phyloP scores from a whole-genome alignment of 148 eudicot species.

The Mesembryanthemum crystallinum region DNA sequence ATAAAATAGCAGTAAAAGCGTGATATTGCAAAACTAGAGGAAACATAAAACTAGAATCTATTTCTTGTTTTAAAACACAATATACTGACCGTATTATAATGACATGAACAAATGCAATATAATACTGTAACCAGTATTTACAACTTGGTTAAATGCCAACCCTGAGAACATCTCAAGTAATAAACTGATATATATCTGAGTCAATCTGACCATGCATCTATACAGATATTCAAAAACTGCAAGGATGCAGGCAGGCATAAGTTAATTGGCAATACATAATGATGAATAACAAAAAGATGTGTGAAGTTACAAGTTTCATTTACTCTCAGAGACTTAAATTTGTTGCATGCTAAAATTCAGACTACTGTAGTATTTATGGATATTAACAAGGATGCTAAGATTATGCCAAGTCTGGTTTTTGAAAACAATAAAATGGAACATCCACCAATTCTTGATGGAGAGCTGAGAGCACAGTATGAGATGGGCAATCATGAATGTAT shows the following conservation, averaged over 20 bases:
- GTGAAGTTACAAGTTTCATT: background rate
- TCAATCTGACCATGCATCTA: background rate
- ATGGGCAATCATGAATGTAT: conserved; percentile 7
- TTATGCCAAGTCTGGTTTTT: background rate
- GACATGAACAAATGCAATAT: conserved; percentile 4
- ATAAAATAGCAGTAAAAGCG: background rate
- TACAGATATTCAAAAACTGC: background rate
- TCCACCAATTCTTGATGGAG: background rate
- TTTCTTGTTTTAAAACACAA: background rate
- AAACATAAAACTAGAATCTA: background rate
- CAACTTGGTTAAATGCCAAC: background rate
- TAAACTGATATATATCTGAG: background rate
- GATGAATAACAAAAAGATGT: background rate
- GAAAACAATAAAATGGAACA: background rate
- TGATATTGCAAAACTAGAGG: background rate
- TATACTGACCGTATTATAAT: background rate
- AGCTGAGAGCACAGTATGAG: background rate
- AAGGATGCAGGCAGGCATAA: background rate
- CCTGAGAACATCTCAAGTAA: background rate
- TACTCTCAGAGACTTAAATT: background rate
- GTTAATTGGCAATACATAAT: background rate
- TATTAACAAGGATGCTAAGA: background rate
- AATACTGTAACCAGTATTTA: background rate
- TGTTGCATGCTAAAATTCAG: background rate
- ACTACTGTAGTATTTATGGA: background rate